Base-by-base conservation (phyloP, 2,329 filamentous ascomycete genomes). In the Calonectria pteridis region DNA sequence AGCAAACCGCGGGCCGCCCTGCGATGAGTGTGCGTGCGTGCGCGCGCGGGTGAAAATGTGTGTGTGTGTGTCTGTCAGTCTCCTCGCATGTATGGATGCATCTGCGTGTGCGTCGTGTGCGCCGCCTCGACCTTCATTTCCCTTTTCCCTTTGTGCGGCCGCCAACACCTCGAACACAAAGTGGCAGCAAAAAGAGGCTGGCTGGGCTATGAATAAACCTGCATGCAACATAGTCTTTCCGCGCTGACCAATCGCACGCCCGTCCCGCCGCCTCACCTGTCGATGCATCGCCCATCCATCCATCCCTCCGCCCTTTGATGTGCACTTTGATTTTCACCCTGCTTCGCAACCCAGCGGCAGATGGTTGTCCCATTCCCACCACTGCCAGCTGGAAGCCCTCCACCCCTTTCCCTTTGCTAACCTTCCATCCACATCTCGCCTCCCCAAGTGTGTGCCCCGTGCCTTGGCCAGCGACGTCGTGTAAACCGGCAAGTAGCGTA, bases 181-280 rank as follows among this genome's bases (percentile, higher is more conserved):
- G 49, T 18, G 6, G 31, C 18, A 23, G 53, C 11, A 23, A 18
- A 55, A 31, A 33, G 53, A 58, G 53, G 53, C 53, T 58, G 53
- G 53, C 53, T 58, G 53, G 33, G 53, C 53, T 37, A 59, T 59
- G 55, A 37, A 59, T 59, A 59, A 59, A 59, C 55, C 33, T 59
- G 55, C 55, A 59, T 59, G 33, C 55, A 59, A 33, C 55, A 37
- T 59, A 26, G 37, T 28, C 55, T 59, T 33, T 3, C 33, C n/a
- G 33, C n/a, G 20, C 55, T 9, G 55, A 10, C 55, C 55, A 59
- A 59, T 59, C 55, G 55, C 55, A 13, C 6, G 5, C 11, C n/a
- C 13, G 10, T n/a, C 55, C 11, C 3, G 20, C 4, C 55, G 55
- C 55, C 33, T 37, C 31, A 37, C 55, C 55, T 26, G 20, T 23